phyloP scores from a whole-genome alignment of 208 protist species.

The Leishmania tarentolae region DNA sequence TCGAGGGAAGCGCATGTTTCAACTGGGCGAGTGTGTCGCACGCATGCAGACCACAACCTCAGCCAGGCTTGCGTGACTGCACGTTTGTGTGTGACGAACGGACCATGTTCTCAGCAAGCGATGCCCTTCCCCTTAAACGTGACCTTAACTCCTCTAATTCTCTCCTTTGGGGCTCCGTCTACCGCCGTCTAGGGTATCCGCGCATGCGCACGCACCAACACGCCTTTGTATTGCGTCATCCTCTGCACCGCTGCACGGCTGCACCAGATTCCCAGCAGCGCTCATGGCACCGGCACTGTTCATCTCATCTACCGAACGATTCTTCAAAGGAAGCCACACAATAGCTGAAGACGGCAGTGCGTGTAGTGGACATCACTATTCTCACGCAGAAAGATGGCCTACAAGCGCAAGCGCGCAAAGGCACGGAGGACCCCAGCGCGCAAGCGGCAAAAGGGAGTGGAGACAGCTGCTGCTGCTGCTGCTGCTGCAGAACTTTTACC shows the following conservation, averaged over 20 bases:
- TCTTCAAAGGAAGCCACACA: not conserved
- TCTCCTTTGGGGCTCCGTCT: not conserved
- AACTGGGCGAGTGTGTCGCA: not conserved
- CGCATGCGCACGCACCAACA: not conserved
- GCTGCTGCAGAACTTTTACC: not conserved
- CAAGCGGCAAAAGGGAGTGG: slow-evolving; percentile 11
- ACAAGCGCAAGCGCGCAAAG: slow-evolving; percentile 27
- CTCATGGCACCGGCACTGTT: not conserved
- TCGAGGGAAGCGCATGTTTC: not conserved
- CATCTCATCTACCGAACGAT: not conserved
- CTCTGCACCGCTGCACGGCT: not conserved
- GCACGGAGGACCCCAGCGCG: slow-evolving; percentile 18
- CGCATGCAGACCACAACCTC: not conserved
- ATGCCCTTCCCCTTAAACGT: not conserved
- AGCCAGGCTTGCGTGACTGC: not conserved
- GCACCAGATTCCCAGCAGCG: not conserved
- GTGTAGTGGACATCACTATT: not conserved
- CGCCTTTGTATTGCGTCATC: not conserved
- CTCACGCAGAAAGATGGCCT: slow-evolving; percentile 13
- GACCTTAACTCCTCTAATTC: not conserved
- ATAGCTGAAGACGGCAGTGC: not conserved
- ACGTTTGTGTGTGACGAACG: not conserved
- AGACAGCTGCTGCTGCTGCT: not conserved
- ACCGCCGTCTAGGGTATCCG: not conserved
- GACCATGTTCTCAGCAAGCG: not conserved